Conservation (phyloP, 805 yeast genomes). For the Wickerhamiella lipophila region DNA sequence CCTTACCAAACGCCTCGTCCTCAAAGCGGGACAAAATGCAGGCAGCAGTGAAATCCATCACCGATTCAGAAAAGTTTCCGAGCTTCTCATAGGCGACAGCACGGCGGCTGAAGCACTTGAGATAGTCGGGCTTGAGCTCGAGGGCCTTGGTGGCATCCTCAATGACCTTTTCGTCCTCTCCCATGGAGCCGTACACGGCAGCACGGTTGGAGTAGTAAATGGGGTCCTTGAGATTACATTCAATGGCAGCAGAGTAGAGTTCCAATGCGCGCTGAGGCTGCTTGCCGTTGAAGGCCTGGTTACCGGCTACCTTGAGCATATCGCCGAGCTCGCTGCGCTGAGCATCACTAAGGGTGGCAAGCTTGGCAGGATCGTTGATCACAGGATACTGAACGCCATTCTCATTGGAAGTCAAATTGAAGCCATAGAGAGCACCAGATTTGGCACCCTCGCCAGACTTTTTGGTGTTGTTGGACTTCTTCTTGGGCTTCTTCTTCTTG, state of each 20-base stretch:
- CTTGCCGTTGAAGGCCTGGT: conserved; percentile 57
- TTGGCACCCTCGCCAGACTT: conserved; percentile 12
- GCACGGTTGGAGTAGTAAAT: conserved; percentile 91
- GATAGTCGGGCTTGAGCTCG: conserved; percentile 73
- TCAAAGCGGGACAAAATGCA: conserved; percentile 74
- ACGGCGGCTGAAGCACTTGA: conserved; percentile 85
- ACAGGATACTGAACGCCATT: conserved; percentile 28
- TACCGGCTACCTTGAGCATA: conserved; percentile 82
- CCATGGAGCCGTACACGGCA: conserved; percentile 81
- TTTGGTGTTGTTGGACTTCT: conserved; percentile 26
- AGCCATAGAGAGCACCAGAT: conserved; percentile 21
- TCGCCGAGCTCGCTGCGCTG: conserved; percentile 43
- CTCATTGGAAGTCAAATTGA: conserved; percentile 18
- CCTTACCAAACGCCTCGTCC: conserved; percentile 62
- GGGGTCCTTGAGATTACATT: conserved; percentile 59
- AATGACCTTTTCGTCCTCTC: conserved; percentile 69
- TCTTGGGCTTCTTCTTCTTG: conserved; percentile 39
- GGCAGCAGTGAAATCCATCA: conserved; percentile 82
- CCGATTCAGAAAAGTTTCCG: conserved; percentile 68
- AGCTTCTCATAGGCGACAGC: conserved; percentile 82
- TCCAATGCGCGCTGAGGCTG: conserved; percentile 64
- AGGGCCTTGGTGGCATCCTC: conserved; percentile 81
- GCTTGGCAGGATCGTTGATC: conserved; percentile 22
- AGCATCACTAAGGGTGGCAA: conserved; percentile 19
- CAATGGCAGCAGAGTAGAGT: conserved; percentile 66